Evolutionary conservation across 2,329 filamentous ascomycete species (phyloP), one percentile per base, ranked within the genome.

Genomic region (Trichophyton mentagrophytes): DNA sequence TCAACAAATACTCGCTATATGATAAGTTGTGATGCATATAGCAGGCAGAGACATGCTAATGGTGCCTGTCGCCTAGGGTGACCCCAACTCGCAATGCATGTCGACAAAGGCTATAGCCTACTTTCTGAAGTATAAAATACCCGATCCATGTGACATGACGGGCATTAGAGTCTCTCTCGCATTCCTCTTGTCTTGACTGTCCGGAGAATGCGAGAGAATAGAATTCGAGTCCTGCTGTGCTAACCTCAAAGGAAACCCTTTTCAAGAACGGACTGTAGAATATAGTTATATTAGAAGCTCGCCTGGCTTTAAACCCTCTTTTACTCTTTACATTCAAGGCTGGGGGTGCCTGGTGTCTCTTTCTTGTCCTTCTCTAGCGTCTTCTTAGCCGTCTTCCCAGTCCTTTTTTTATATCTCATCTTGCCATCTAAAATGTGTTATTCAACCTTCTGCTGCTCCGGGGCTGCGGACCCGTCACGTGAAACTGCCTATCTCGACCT

Each of bases 111-210:
- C 51, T 55, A 55, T 55, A 33, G n/a, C 8, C 15, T 33, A n/a
- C 13, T 27, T 25, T 6, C n/a, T 33, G 51, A 55, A 55, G 51
- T 55, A 55, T 55, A 55, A 55, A 33, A 36, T 55, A 55, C 27
- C 51, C 51, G 51, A 55, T 36, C 51, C 51, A 55, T 55, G 51
- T 36, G 51, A 55, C 15, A 55, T 36, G 51, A 55, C 25, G 27
- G 51, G n/a, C 27, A 7, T n/a, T 2, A 17, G 8, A 13, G 33
- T 13, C 11, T 38, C 33, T 38, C 33, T 38, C 33, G 33, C 33
- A 38, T 38, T 38, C 11, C 33, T 38, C 33, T 13, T 9, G 33
- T 38, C 33, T 9, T 11, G 33, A 38, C 33, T 9, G 6, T 30
- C 6, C 27, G 2, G 33, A 38, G 9, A 38, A 38, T 11, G 33